Percentiles rank a stretch among this genome's conserved stretches.
phyloP scores from a whole-genome alignment of 306 rosid genomes.

The Quercus agrifolia region DNA sequence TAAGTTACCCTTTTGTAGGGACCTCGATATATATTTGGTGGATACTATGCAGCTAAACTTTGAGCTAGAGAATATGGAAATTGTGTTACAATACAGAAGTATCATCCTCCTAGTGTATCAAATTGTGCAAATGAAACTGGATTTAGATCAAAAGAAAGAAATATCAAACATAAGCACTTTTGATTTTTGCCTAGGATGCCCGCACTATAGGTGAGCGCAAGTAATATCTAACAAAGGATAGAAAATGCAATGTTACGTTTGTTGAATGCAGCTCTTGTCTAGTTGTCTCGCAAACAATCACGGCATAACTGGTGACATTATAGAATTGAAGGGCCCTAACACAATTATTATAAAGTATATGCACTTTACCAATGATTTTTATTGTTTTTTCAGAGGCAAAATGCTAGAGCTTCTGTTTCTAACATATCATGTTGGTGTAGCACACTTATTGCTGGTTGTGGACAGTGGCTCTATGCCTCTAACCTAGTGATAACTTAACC shows the following conservation, averaged over 20 bases:
- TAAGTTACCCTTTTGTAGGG: too few relatives aligned
- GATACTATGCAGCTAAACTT: too few relatives aligned
- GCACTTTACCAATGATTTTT: conserved; percentile 12
- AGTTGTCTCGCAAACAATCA: conserved; percentile 13
- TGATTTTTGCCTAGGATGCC: conserved; percentile 1
- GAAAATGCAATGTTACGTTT: not conserved
- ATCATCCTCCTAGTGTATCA: too few relatives aligned
- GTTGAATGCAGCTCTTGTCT: conserved; percentile 27
- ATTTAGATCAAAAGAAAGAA: not conserved
- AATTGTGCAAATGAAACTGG: not conserved
- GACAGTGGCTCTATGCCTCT: not conserved
- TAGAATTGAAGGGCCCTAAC: conserved; percentile 29
- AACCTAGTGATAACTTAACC: not conserved
- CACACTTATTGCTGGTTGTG: not conserved
- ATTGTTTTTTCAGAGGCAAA: not conserved
- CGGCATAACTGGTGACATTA: conserved; percentile 25
- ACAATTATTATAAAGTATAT: conserved; percentile 25
- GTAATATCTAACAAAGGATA: not conserved
- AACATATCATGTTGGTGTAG: not conserved
- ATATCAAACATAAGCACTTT: not conserved
- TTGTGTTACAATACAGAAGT: too few relatives aligned
- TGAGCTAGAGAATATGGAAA: too few relatives aligned
- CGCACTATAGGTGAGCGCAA: not conserved
- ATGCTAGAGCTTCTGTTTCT: conserved; percentile 12
- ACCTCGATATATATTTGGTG: too few relatives aligned